Percentiles rank a stretch among this genome's conserved stretches.
These are phyloP conservation scores for Thalia dealbata DNA, from an alignment of 176 grass and related monocot species.

Conservation along the genomic window DNA sequence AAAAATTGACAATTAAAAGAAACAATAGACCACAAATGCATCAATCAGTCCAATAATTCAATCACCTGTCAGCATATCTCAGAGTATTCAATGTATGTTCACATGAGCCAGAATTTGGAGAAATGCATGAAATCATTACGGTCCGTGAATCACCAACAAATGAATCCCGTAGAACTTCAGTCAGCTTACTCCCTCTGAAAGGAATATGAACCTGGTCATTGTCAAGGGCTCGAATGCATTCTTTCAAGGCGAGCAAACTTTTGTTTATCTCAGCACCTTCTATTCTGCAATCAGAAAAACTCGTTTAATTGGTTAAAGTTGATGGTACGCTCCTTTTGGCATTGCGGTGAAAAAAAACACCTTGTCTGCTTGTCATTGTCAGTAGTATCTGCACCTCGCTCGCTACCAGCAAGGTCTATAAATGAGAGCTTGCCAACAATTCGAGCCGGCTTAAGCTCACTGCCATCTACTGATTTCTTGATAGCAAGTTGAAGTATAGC, in stretches of 20 bases:
- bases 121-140: slow-evolving; percentile 99
- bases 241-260: slow-evolving; percentile 97
- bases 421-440: slow-evolving; percentile 80
- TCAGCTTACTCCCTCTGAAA: slow-evolving; percentile 95
- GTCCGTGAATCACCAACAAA: slow-evolving; percentile 91
- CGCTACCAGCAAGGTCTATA: slow-evolving; percentile 95
- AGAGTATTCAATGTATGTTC: slow-evolving; percentile 97
- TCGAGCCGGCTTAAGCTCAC: slow-evolving; percentile 57
- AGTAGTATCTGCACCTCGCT: slow-evolving; percentile 97
- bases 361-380: slow-evolving; percentile 99
- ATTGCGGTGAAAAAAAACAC: slow-evolving; percentile 25
- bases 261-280: slow-evolving; percentile 99
- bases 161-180: slow-evolving; percentile 90
- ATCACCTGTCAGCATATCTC: slow-evolving; percentile 96
- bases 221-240: slow-evolving; percentile 97
- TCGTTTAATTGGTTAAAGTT: slow-evolving; percentile 15
- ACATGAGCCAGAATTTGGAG: slow-evolving; percentile 93
- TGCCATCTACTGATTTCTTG: slow-evolving; percentile 72
- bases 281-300: slow-evolving; percentile 51
- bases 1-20: not conserved
- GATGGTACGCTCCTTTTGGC: slow-evolving; percentile 1
- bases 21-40: not conserved
- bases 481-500: slow-evolving; percentile 99
- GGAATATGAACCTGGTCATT: slow-evolving; percentile 97
- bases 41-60: slow-evolving; percentile 3